Conservation (phyloP, 1,139 yeast genomes). For the Yamadazyma blattariae region DNA sequence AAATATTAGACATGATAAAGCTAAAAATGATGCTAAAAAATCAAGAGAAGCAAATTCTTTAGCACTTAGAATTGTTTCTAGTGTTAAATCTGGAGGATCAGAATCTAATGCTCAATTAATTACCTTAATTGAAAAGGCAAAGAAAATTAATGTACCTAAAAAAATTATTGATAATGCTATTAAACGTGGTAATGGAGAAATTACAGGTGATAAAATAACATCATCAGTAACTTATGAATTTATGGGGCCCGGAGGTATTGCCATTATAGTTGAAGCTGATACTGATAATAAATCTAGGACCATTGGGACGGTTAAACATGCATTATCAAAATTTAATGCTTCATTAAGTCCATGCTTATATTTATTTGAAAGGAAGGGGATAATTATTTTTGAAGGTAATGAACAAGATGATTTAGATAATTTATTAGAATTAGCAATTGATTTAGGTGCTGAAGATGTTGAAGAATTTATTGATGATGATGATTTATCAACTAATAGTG, state of each 20-base stretch:
- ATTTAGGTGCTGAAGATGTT: slow-evolving; percentile 82
- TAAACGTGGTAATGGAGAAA: slow-evolving; percentile 73
- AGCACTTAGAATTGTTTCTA: slow-evolving; percentile 70
- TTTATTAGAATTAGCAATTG: slow-evolving; percentile 70
- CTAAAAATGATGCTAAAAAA: slow-evolving; percentile 81
- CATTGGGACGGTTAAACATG: slow-evolving; percentile 69
- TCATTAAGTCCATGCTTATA: slow-evolving; percentile 74
- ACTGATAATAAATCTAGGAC: slow-evolving; percentile 90
- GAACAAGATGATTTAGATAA: slow-evolving; percentile 44
- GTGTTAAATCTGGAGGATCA: slow-evolving; percentile 55
- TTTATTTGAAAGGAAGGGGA: slow-evolving; percentile 77
- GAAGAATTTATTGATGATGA: slow-evolving; percentile 47
- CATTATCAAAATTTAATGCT: slow-evolving; percentile 70
- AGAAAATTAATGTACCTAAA: slow-evolving; percentile 74
- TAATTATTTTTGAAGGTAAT: slow-evolving; percentile 43
- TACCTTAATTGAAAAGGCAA: slow-evolving; percentile 77
- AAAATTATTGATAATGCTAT: slow-evolving; percentile 84
- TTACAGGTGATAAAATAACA: slow-evolving; percentile 28
- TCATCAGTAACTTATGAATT: slow-evolving; percentile 73
- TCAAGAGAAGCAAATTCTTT: slow-evolving; percentile 69
- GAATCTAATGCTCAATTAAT: slow-evolving; percentile 72
- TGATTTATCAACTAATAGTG: slow-evolving; percentile 40
- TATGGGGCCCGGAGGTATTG: slow-evolving; percentile 89
- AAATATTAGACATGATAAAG: slow-evolving; percentile 89
- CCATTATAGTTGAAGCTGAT: slow-evolving; percentile 76